Conservation (phyloP, 148 eudicot genomes). For the Chenopodium berlandieri region DNA sequence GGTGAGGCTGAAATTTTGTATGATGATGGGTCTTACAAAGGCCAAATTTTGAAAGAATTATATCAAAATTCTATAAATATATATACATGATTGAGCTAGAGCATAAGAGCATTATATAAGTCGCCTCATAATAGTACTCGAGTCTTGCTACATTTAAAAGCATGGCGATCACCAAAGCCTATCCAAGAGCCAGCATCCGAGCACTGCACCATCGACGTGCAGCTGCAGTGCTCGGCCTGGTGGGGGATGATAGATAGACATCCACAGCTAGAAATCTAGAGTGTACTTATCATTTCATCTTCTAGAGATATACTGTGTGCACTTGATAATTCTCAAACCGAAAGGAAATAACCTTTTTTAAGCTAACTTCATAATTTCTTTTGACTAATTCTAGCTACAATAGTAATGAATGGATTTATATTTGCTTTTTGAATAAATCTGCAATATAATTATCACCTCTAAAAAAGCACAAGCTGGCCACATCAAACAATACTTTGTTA, state of each 20-base stretch:
- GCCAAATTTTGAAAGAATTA: conserved; percentile 13
- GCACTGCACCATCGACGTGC: too few species aligned
- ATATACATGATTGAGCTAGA: too few species aligned
- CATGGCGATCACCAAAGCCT: too few species aligned
- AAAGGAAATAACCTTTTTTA: conserved; percentile 8
- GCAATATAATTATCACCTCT: conserved; percentile 9
- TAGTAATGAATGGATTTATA: not conserved
- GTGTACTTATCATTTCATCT: not conserved
- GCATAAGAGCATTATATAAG: too few species aligned
- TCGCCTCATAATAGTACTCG: too few species aligned
- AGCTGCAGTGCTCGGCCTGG: not conserved
- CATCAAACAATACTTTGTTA: not conserved
- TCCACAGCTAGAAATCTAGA: not conserved
- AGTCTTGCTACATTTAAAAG: too few species aligned
- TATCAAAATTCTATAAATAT: not conserved
- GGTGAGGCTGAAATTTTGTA: not conserved
- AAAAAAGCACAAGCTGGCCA: conserved; percentile 9
- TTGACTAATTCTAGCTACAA: conserved; percentile 4
- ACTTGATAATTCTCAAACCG: not conserved
- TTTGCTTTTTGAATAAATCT: conserved; percentile 9
- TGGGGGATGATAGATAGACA: not conserved
- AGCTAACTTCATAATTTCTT: conserved; percentile 2
- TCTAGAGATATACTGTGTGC: not conserved
- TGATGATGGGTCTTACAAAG: not conserved
- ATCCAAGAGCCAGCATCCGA: too few species aligned